Evolutionary conservation across 2,329 filamentous ascomycete genomes (phyloP).

Genomic region (Ophiostoma populinum): DNA sequence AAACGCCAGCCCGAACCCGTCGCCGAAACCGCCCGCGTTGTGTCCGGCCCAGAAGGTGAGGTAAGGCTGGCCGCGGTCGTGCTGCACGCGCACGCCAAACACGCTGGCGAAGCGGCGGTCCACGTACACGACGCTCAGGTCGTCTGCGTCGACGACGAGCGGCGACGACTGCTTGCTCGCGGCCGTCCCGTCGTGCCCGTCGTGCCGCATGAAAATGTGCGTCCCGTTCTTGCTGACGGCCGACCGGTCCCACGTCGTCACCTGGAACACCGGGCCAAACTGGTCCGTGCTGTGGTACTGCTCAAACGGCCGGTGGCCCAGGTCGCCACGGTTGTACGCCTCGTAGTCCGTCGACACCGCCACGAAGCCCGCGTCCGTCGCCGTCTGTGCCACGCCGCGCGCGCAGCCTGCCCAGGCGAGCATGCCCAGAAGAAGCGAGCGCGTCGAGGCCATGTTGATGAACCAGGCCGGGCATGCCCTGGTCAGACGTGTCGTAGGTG

Average conservation of each 20-base stretch:
- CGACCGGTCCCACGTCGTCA: conserved; percentile 5
- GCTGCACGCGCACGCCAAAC: conserved; percentile 7
- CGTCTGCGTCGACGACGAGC: conserved; percentile 4
- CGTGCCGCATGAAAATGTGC: conserved; percentile 9
- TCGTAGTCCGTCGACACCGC: conserved; percentile 5
- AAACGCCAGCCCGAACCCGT: conserved; percentile 5
- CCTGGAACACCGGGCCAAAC: conserved; percentile 5
- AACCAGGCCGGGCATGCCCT: too few species aligned
- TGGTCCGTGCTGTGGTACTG: conserved; percentile 3
- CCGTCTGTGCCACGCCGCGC: too few species aligned
- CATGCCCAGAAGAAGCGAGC: neutral
- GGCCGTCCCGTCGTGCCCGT: conserved; percentile 3
- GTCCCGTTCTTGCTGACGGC: conserved; percentile 3
- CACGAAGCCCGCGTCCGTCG: too few species aligned
- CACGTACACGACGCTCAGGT: conserved; percentile 6
- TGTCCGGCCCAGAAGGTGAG: conserved; percentile 7
- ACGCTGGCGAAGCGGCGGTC: conserved; percentile 5
- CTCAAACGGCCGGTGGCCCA: conserved; percentile 6
- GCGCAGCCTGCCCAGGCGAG: too few species aligned
- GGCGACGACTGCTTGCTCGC: conserved; percentile 3
- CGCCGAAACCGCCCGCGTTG: conserved; percentile 4
- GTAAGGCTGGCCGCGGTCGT: conserved; percentile 5
- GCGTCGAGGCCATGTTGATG: too few species aligned
- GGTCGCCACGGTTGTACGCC: conserved; percentile 4
- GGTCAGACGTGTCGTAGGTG: too few species aligned